phyloP scores from a whole-genome alignment of 208 protist species.

The Trypanosoma rangeli region DNA sequence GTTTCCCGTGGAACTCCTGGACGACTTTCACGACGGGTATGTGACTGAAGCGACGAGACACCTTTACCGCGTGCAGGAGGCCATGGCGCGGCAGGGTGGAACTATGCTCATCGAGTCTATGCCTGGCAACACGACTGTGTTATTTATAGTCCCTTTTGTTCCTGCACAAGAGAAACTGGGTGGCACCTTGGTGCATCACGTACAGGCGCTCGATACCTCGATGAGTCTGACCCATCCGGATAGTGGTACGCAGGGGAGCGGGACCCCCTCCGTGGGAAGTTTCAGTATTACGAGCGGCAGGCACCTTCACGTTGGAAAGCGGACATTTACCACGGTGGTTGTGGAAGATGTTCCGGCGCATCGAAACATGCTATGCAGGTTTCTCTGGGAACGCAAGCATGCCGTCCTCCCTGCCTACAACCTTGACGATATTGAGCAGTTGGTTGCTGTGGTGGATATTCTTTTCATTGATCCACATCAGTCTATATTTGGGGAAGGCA shows the following conservation, averaged over 20 bases:
- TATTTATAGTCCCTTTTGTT: constrained; percentile 80
- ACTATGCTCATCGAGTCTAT: constrained; percentile 53
- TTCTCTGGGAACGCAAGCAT: constrained; percentile 87
- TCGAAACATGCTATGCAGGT: constrained; percentile 86
- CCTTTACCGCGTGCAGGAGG: constrained; percentile 46
- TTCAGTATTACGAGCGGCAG: background rate
- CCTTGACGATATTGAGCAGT: constrained; percentile 65
- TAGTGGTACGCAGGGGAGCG: background rate
- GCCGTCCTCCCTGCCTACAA: constrained; percentile 80
- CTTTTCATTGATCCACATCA: constrained; percentile 86
- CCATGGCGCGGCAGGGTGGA: constrained; percentile 82
- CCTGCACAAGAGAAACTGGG: constrained; percentile 32
- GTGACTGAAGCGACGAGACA: constrained; percentile 30
- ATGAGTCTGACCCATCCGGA: background rate
- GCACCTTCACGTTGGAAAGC: background rate
- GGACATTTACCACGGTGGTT: constrained; percentile 77
- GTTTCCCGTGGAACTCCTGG: constrained; percentile 45
- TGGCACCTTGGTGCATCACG: background rate
- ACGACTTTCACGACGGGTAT: constrained; percentile 36
- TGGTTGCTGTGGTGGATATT: constrained; percentile 79
- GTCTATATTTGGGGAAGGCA: constrained; percentile 51
- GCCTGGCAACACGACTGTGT: constrained; percentile 38
- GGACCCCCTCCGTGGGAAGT: background rate
- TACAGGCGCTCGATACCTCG: constrained; percentile 3
- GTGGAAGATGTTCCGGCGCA: constrained; percentile 81